Conservation (phyloP, 179 eudicot genomes). For the Gypsophila paniculata region DNA sequence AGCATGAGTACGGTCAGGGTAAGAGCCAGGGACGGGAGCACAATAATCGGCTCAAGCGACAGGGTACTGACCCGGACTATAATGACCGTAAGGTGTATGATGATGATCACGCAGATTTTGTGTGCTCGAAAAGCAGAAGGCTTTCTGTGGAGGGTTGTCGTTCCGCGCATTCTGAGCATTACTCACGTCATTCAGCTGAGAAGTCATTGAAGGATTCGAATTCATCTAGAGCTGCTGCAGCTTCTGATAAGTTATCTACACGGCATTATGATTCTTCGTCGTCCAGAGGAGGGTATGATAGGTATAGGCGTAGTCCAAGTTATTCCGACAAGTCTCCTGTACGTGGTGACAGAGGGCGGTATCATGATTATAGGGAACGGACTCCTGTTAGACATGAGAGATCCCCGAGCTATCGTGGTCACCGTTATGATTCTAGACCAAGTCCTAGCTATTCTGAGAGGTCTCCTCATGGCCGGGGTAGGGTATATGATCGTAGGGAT, state of each 20-base stretch:
- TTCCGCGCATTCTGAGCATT: slow-evolving; percentile 41
- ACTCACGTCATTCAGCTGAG: slow-evolving; percentile 47
- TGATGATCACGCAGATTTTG: slow-evolving; percentile 52
- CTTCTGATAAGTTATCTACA: slow-evolving; percentile 52
- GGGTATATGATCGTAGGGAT: slow-evolving; percentile 49
- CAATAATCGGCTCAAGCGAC: slow-evolving; percentile 58
- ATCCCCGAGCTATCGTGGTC: slow-evolving; percentile 55
- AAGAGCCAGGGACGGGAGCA: slow-evolving; percentile 70
- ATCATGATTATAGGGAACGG: slow-evolving; percentile 58
- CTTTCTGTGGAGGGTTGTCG: slow-evolving; percentile 54
- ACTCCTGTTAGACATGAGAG: slow-evolving; percentile 59
- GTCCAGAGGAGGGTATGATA: slow-evolving; percentile 49
- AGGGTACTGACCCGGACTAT: slow-evolving; percentile 52
- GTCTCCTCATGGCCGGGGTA: slow-evolving; percentile 55
- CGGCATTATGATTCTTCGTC: slow-evolving; percentile 65
- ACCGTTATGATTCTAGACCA: slow-evolving; percentile 46
- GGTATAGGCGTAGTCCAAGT: slow-evolving; percentile 57
- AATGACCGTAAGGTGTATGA: slow-evolving; percentile 49
- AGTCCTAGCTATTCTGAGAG: slow-evolving; percentile 62
- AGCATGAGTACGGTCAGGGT: slow-evolving; percentile 42
- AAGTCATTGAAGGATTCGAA: slow-evolving; percentile 43
- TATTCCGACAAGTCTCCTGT: slow-evolving; percentile 67
- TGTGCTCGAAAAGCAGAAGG: slow-evolving; percentile 58
- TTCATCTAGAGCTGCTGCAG: slow-evolving; percentile 27
- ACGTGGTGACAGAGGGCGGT: slow-evolving; percentile 57